Percentiles rank a stretch among this genome's conserved stretches.
Conservation (phyloP, 1,139 yeast species). For the Pichia cactophila region DNA sequence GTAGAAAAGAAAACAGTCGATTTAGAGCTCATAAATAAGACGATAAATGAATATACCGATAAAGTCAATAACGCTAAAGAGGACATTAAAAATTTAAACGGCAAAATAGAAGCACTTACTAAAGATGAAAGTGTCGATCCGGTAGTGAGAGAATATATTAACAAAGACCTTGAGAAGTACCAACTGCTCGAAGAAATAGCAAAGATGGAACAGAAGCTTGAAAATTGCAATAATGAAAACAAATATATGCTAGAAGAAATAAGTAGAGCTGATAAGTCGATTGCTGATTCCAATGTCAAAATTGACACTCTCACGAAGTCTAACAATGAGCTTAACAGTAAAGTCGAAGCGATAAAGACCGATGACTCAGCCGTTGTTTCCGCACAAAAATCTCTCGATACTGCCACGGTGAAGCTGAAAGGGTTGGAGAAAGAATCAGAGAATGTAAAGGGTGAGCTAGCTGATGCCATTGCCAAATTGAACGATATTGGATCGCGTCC, state of each 20-base stretch:
- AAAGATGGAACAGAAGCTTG: conserved; percentile 34
- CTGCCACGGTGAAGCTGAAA: neutral
- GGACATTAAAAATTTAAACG: conserved; percentile 19
- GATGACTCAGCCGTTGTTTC: conserved; percentile 3
- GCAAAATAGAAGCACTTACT: neutral
- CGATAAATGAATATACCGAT: conserved; percentile 13
- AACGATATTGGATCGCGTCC: conserved; percentile 10
- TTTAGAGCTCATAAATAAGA: conserved; percentile 16
- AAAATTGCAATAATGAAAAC: conserved; percentile 43
- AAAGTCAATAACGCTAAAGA: conserved; percentile 23
- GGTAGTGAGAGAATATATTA: conserved; percentile 25
- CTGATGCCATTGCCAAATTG: neutral
- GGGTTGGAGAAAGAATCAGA: neutral
- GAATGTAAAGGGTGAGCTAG: conserved; percentile 1
- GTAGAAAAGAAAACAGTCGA: conserved; percentile 26
- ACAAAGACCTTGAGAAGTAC: conserved; percentile 29
- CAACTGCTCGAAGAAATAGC: conserved; percentile 35
- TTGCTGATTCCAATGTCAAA: conserved; percentile 37
- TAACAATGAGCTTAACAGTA: neutral
- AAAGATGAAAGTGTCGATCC: neutral
- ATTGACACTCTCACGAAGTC: conserved; percentile 8
- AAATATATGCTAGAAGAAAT: conserved; percentile 63
- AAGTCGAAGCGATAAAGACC: conserved; percentile 5
- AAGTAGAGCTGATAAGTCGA: conserved; percentile 49
- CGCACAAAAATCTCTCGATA: conserved; percentile 2